A percentile compares a stretch with the other conserved stretches of the same genome.
Conservation (phyloP, 1,284 basidiomycete species). For the Ceratobasidium sp. region DNA sequence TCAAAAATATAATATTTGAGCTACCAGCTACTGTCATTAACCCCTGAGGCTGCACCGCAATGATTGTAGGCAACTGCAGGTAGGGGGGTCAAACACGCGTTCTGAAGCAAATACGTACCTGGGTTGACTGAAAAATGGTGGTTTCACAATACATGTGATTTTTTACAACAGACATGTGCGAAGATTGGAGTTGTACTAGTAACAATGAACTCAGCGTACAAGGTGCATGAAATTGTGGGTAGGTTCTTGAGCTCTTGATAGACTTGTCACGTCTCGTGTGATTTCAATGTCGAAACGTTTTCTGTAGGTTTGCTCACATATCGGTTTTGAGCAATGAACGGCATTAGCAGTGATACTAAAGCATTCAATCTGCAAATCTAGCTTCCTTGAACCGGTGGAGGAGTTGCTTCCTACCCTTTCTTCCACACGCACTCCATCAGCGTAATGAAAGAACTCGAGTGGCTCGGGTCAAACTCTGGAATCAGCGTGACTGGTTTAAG, state of each 20-base stretch:
- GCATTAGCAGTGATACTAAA: conserved; percentile 78
- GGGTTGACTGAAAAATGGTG: background rate
- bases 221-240: conserved; percentile 73
- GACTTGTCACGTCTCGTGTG: background rate
- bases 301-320: conserved; percentile 57
- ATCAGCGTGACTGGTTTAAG: conserved; percentile 64
- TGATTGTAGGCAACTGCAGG: conserved; percentile 87
- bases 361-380: conserved; percentile 72
- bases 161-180: conserved; percentile 85
- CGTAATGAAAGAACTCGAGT: conserved; percentile 72
- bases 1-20: conserved; percentile 75
- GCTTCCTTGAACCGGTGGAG: conserved; percentile 68
- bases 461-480: conserved; percentile 50
- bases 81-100: conserved; percentile 50
- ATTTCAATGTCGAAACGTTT: background rate
- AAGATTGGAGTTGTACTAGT: conserved; percentile 82
- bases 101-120: background rate
- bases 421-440: conserved; percentile 78
- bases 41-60: conserved; percentile 81
- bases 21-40: conserved; percentile 74
- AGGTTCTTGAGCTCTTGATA: conserved; percentile 1
- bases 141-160: conserved; percentile 72
- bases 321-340: conserved; percentile 69
- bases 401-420: conserved; percentile 70
- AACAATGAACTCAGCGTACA: conserved; percentile 85